Percentiles rank a stretch among this genome's conserved stretches.
Conservation (phyloP, 208 protist genomes). For the Entamoeba dispar region DNA sequence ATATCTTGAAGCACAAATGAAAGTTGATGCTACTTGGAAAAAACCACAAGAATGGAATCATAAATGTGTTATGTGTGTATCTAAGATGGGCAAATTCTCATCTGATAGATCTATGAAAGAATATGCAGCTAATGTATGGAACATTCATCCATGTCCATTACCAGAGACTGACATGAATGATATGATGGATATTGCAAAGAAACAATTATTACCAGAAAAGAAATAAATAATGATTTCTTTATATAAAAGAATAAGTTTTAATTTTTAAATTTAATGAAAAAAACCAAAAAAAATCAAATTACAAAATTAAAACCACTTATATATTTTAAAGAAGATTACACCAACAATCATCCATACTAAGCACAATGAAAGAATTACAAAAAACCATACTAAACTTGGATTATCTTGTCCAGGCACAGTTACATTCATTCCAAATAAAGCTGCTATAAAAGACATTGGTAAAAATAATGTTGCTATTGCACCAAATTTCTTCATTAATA, state of each 20-base stretch:
- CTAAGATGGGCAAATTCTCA: constrained; percentile 9
- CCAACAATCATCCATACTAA: not conserved
- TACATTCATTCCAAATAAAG: not conserved
- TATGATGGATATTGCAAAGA: not conserved
- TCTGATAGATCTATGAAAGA: constrained; percentile 14
- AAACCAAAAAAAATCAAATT: not conserved
- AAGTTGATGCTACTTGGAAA: not conserved
- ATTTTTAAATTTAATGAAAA: no score
- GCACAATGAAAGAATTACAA: not conserved
- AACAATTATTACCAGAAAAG: not conserved
- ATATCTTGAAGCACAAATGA: not conserved
- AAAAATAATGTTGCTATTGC: not conserved
- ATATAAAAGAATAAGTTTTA: no score
- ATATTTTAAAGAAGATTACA: not conserved
- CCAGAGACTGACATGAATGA: not conserved
- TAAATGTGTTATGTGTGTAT: not conserved
- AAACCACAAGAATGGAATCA: constrained; percentile 1
- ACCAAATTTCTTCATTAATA: not conserved
- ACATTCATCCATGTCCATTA: not conserved
- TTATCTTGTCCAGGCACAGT: not conserved
- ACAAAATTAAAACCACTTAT: not conserved
- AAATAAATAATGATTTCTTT: not conserved
- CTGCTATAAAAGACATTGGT: not conserved
- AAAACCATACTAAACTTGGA: not conserved
- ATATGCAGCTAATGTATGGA: constrained; percentile 9